Conservation (phyloP, 805 yeast species). For the Candida incommunis region DNA sequence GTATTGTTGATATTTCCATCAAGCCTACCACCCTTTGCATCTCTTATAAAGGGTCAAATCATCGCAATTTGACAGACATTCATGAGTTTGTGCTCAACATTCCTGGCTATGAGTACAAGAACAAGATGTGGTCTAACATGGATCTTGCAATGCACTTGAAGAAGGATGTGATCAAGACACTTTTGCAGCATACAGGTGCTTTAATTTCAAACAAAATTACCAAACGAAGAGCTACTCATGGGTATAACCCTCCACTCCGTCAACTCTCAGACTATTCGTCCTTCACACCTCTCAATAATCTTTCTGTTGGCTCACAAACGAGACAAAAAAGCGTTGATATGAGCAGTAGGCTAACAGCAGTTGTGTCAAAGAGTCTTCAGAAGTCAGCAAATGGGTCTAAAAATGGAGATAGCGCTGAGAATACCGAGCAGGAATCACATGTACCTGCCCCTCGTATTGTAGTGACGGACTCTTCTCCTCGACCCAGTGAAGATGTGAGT, state of each 20-base stretch:
- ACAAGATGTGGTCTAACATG: conserved; percentile 56
- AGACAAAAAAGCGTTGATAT: not conserved
- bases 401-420: not conserved
- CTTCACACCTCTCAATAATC: conserved; percentile 18
- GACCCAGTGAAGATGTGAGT: too few species aligned
- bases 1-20: conserved; percentile 44
- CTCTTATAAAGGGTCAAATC: conserved; percentile 49
- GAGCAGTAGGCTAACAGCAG: not conserved
- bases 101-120: conserved; percentile 44
- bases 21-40: conserved; percentile 42
- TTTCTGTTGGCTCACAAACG: conserved; percentile 4
- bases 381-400: not conserved
- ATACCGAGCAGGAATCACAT: too few species aligned
- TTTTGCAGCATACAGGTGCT: conserved; percentile 46
- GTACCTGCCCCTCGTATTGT: too few species aligned
- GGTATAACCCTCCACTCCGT: conserved; percentile 12
- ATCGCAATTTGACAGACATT: conserved; percentile 57
- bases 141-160: conserved; percentile 53
- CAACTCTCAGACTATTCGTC: conserved; percentile 23
- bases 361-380: not conserved
- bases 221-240: conserved; percentile 15
- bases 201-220: conserved; percentile 64
- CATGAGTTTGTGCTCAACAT: conserved; percentile 53
- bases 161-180: conserved; percentile 28
- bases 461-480: too few species aligned